Evolutionary conservation across 2,329 filamentous ascomycete genomes (phyloP), one percentile per base, ranked within the genome.

Genomic region (Phialemoniopsis sp.): DNA sequence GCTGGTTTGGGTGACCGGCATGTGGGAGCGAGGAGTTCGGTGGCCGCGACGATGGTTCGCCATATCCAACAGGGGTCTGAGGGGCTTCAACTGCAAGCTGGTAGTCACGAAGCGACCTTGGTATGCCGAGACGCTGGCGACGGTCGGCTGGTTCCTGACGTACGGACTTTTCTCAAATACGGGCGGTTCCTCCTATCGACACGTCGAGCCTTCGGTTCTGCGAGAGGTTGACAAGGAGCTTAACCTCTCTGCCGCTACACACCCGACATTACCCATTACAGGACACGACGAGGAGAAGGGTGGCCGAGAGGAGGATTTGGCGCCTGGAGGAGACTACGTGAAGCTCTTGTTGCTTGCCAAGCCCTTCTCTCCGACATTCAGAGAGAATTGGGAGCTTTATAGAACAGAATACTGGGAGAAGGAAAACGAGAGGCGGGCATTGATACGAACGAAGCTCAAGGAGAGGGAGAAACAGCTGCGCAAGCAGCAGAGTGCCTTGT

Each of bases 341-440:
- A 93, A 95, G 61, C 75, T 98, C 1, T 70, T 97, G 14, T 72
- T 98, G 8, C 76, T 96, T 10, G 89, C 93, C 1, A 98, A 98
- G 58, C 89, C 90, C 1, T 98, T 98, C 56, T 94, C 88, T 6
- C 85, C 93, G 0, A 89, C 88, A 34, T 98, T 98, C 56, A 78
- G 93, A 15, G 90, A 97, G 60, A 95, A 95, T 48, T 98, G 93
- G 93, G 93, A 98, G 56, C 73, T 91, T 13, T 98, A 94, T 63
- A 78, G 93, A 38, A 82, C 85, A 28, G 90, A 96, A 44, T 98
- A 96, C 64, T 98, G 93, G 93, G 91, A 96, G 52, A 83, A 83
- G 45, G 93, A 98, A 61, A 98, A 98, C 56, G 89, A 95, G 60
- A 82, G 91, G 3, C 81, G 93, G 12, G 78, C 84, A 3, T 67